Percentiles rank a stretch among this genome's conserved stretches.
Conservation (phyloP, 2,329 filamentous ascomycete genomes). For the Aquanectria penicillioides region DNA sequence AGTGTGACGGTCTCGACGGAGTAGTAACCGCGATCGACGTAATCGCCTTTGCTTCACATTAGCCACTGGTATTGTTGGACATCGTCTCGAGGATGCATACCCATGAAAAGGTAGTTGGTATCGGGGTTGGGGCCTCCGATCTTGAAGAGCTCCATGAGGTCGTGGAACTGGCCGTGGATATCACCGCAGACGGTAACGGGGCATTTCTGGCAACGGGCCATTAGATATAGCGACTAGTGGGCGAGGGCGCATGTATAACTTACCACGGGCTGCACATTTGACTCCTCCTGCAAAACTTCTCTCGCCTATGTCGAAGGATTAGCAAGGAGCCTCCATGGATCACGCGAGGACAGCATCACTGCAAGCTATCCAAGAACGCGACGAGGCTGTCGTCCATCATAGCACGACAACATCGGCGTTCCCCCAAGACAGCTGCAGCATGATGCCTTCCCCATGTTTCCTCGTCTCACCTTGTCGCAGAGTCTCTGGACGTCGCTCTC, state of each 20-base stretch:
- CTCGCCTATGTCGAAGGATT: slow-evolving; percentile 71
- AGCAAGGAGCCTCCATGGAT: slow-evolving; percentile 42
- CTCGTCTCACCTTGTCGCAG: slow-evolving; percentile 85
- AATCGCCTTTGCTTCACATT: slow-evolving; percentile 74
- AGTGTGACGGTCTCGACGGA: slow-evolving; percentile 98
- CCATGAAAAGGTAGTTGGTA: slow-evolving; percentile 99
- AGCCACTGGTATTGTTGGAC: neutral
- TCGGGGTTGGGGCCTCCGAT: slow-evolving; percentile 98
- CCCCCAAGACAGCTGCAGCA: slow-evolving; percentile 2
- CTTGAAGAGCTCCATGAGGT: slow-evolving; percentile 99
- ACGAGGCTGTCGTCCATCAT: slow-evolving; percentile 11
- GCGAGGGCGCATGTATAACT: slow-evolving; percentile 44
- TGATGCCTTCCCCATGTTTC: neutral
- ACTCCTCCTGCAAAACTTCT: slow-evolving; percentile 97
- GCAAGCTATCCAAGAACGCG: slow-evolving; percentile 24
- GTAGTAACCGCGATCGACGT: slow-evolving; percentile 98
- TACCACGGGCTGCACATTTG: slow-evolving; percentile 99
- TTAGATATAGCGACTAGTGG: slow-evolving; percentile 41
- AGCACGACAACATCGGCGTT: neutral
- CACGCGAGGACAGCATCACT: slow-evolving; percentile 43
- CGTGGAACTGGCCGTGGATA: slow-evolving; percentile 99
- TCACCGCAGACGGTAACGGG: slow-evolving; percentile 98
- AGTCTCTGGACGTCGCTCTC: slow-evolving; percentile 95
- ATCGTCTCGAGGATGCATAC: slow-evolving; percentile 58
- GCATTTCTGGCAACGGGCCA: slow-evolving; percentile 77